Base-by-base conservation (phyloP, 2,329 filamentous ascomycete species). In the Beauveria sp. region DNA sequence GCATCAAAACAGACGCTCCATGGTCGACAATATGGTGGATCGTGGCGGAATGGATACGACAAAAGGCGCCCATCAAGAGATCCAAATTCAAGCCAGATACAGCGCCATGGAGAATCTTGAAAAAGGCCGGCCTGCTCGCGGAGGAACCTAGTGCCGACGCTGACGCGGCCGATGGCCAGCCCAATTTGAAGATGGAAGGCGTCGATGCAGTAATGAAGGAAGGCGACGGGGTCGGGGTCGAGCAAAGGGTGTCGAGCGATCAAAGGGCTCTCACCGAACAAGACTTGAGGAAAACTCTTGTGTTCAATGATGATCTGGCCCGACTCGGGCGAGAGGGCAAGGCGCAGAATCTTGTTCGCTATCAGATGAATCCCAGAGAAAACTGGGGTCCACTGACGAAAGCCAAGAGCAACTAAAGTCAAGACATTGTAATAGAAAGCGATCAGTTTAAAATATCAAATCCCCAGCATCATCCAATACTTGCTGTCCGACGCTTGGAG, bases 21-120 rank as follows among this genome's bases (percentile, higher is more conserved):
- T 99, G 92, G 92, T 80, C 80, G 5, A 87, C 91, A 0, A 83
- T 99, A 53, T 98, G 95, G 93, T 89, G 96, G 71, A 79, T 98
- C 31, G 95, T 98, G 85, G 83, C 90, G 28, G 92, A 96, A 75
- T 99, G 92, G 91, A 85, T 90, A 16, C 84, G 88, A 26, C 91
- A 96, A 71, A 89, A 88, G 69, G 81, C 84, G 0, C 92, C 93
- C 0, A 80, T 96, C 62, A 96, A 90, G 71, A 84, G 87, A 42
- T 84, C 83, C 1, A 85, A 85, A 22, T 79, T 96, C 61, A 88
- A 85, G 68, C 80, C 86, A 46, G 83, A 82, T n/a, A 90, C 83
- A 57, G 79, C 91, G 1, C 91, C 90, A 1, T 90, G 85, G 70
- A 84, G 79, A 55, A 87, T 98, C 49, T 79, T 93, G 72, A 70